Base-by-base conservation (phyloP, 371 early-diverging fungal genomes). In the Lichtheimia ornata region DNA sequence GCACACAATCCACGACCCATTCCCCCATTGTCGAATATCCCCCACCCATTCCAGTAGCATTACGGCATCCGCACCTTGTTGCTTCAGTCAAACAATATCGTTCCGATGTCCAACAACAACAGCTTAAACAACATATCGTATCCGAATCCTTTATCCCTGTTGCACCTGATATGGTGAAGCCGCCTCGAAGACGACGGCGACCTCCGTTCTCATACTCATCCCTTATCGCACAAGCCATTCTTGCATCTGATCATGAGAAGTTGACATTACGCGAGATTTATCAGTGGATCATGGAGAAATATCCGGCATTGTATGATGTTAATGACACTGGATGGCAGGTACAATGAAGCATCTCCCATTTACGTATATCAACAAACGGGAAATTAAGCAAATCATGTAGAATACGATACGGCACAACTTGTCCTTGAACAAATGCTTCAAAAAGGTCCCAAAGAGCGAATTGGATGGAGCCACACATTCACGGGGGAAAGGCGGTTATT, bases 321-420 rank as follows among this genome's bases (percentile, higher is more conserved):
- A 72, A 83, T 14, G 88, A 88, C 57, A 82, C 80, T 22, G 90
- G 89, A 2, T 90, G 90, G 90, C 89, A 84, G 79, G 83, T 80
- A 70, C 65, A 50, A 20, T 18, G 17, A 61, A 9, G 20, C 47
- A n/a, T n/a, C n/a, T n/a, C n/a, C n/a, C n/a, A n/a, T n/a, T n/a
- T n/a, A 15, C 5, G 30, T 18, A 25, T 49, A 12, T 58, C 17
- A 2, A 52, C 53, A 35, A 35, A 52, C 6, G 7, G 20, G 25
- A 15, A 22, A 12, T 27, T 9, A 20, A 11, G 9, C 20, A n/a
- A 15, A 2, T 49, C 2, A 18, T 52, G 17, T 56, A 92, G 76
- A 92, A 92, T 74, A 87, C 89, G 0, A 90, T 92, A 15, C 72
- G 93, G 5, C 93, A 92, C 74, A 92, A 92, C 59, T 73, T 92